Base-by-base conservation (phyloP, 768 basidiomycete species). In the Gloeophyllum trabeum region DNA sequence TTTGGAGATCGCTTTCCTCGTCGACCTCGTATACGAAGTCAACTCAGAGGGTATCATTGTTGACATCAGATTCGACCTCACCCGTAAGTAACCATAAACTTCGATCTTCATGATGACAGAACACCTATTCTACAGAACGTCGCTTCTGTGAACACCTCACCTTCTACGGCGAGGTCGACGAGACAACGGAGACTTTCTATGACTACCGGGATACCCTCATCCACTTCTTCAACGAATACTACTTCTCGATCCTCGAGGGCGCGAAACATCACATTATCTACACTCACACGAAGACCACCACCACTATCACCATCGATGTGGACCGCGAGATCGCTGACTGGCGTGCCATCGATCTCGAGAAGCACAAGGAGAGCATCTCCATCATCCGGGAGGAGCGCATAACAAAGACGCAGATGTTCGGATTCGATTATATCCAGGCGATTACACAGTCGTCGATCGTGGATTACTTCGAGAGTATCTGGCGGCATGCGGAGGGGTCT, bases 1-100 rank as follows among this genome's bases (percentile, higher is more conserved):
- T 39, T 51, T 44, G 52, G 39, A 46, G 14, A 24, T 53, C 23
- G 41, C 45, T 1, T 48, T 52, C 19, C 34, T 53, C 24, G 48
- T 54, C 24, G 45, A 49, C 14, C 40, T 49, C 12, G 25, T 37
- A 3, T 40, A 47, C 12, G 46, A 42, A 25, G 42, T 45, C 40
- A 34, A 39, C 18, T 16, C 19, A 19, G 48, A 45, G 16, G 48
- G 43, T 20, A 22, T 5, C 35, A 41, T 52, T 21, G 48, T 25
- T 19, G 18, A 28, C 22, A 34, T 52, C 42, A 39, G 37, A 26
- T 23, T 53, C 28, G 43, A 50, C 24, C 38, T 53, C 10, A 26
- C 36, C 13, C 45, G 51, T 52, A 47, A 13, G 49, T 40, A 1
- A 6, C 34, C 21, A 16, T 5, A 6, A 6, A 14, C 13, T 32